phyloP scores from a whole-genome alignment of 768 basidiomycete species.

The Psilocybe subaeruginosa region DNA sequence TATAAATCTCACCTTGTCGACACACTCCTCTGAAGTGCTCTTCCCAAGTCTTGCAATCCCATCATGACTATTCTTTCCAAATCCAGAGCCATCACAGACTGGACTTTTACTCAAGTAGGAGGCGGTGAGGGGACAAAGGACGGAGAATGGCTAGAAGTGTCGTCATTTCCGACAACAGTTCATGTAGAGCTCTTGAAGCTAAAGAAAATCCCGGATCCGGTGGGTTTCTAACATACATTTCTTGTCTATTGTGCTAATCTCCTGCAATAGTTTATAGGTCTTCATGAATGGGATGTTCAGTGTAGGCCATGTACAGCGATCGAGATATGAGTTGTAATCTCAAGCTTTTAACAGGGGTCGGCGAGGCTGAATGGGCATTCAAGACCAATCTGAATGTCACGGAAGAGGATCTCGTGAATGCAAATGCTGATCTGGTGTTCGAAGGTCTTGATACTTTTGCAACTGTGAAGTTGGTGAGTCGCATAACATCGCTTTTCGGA shows the following conservation, averaged over 20 bases:
- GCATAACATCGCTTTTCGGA: neutral
- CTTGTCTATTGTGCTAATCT: neutral
- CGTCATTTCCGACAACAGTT: constrained; percentile 80
- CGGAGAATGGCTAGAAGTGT: constrained; percentile 68
- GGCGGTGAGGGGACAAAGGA: constrained; percentile 60
- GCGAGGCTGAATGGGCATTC: constrained; percentile 87
- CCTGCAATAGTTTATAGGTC: constrained; percentile 62
- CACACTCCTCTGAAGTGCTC: neutral
- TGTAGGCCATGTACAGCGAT: constrained; percentile 52
- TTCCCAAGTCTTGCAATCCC: neutral
- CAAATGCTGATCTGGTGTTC: constrained; percentile 77
- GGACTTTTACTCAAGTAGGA: constrained; percentile 71
- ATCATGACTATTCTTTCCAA: neutral
- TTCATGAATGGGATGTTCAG: constrained; percentile 91
- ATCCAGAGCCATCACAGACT: constrained; percentile 38
- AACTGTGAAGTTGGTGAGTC: constrained; percentile 65
- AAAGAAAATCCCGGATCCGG: constrained; percentile 82
- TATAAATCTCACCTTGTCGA: constrained; percentile 5
- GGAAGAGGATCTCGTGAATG: constrained; percentile 43
- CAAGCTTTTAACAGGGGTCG: constrained; percentile 65
- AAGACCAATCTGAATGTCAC: constrained; percentile 61
- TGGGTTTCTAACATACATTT: constrained; percentile 33
- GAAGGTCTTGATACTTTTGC: constrained; percentile 94
- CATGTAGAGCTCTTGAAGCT: constrained; percentile 83
- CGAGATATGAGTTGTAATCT: neutral